These are phyloP conservation scores for Hibiscus syriacus DNA, from an alignment of 345 rosid genomes.

Conservation along the genomic window DNA sequence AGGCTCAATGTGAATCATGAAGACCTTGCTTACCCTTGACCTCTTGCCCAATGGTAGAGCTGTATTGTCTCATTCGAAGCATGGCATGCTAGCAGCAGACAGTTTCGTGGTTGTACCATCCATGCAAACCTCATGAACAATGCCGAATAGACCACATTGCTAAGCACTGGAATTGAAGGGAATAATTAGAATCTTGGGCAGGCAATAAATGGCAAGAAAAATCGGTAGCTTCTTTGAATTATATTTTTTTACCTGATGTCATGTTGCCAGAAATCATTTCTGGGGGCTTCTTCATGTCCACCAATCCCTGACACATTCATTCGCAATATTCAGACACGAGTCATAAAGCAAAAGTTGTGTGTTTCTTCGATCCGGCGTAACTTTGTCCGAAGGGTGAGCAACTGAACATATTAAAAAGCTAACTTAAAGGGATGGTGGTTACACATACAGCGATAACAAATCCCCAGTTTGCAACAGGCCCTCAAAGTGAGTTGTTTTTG, in stretches of 20 bases:
- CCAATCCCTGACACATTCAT: slow-evolving; percentile 56
- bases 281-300: slow-evolving; percentile 85
- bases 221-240: background rate
- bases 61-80: slow-evolving; percentile 95
- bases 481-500: slow-evolving; percentile 90
- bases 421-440: slow-evolving; percentile 5
- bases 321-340: background rate
- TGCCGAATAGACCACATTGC: slow-evolving; percentile 80
- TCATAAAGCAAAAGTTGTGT: slow-evolving; percentile 4
- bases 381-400: background rate
- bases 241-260: slow-evolving; percentile 49
- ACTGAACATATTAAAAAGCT: background rate
- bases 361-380: background rate
- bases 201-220: background rate
- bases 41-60: slow-evolving; percentile 84
- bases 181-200: slow-evolving; percentile 7
- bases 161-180: slow-evolving; percentile 19
- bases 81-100: slow-evolving; percentile 80
- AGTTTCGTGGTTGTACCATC: slow-evolving; percentile 89
- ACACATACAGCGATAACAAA: slow-evolving; percentile 65
- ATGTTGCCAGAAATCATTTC: slow-evolving; percentile 89
- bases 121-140: slow-evolving; percentile 88
- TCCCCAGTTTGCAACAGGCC: slow-evolving; percentile 90
- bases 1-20: background rate
- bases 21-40: slow-evolving; percentile 44